Evolutionary conservation across 129 eudicot species (phyloP), one percentile per base, ranked within the genome.

Genomic region (Flaveria bidentis): DNA sequence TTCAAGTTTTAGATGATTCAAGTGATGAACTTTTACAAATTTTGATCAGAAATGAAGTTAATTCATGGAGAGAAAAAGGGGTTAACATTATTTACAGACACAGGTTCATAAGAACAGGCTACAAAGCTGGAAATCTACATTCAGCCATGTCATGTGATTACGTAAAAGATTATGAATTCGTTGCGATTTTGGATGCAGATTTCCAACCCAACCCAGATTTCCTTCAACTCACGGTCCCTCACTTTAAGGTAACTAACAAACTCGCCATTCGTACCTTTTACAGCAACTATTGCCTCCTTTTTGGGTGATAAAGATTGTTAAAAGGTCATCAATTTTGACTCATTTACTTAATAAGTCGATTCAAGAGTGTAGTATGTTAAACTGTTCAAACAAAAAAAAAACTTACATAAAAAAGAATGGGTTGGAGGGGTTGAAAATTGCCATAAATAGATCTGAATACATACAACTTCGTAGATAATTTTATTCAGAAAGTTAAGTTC

Each of bases 121-220:
- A 89, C 82, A 92, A 92, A 84, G 97, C 97, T 33, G 97, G 97
- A 44, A 92, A 92, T 78, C 83, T 92, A 18, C 91, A 92, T 69
- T 89, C 97, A 22, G 97, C 97, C 61, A 92, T 92, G 97, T 80
- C 96, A 15, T 89, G 97, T 87, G 96, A 92, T 79, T 92, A 92
- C 76, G 97, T 92, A 47, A 89, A 92, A 72, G 79, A 92, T 81
- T 89, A 89, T 20, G 97, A 92, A 69, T 92, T 89, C 49, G 97
- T 89, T 18, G 91, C 97, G 5, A 89, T 92, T 26, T 87, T 92
- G 74, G 96, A 89, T 82, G 97, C 97, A 8, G 97, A 92, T 66
- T 92, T 92, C 80, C 96, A 89, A 73, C 97, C 97, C 36, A 86
- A 84, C 52, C 88, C 91, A 25, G 96, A 92, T 84, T 92, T 89